Evolutionary conservation across 2,329 filamentous ascomycete genomes (phyloP), one percentile per base, ranked within the genome.

Genomic region (Fusarium avenaceum): DNA sequence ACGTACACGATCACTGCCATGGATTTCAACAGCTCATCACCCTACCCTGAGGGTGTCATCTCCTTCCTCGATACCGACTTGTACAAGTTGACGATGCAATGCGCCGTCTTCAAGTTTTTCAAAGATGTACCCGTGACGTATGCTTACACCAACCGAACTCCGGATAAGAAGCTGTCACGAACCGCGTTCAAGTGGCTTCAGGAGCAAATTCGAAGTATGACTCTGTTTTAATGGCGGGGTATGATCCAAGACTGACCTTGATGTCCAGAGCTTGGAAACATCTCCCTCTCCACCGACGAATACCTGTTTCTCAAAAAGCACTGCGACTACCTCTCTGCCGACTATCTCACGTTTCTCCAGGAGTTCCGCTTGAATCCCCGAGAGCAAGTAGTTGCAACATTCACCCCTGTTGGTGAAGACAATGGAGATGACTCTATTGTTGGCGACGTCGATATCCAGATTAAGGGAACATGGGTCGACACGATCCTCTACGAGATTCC

Each of bases 71-170:
- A 96, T 76, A 95, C 92, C 17, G 88, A 90, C 72, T 76, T 99
- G 64, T 99, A 97, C 87, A 99, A 99, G 81, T 82, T 99, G 80
- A 99, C 96, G 20, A 99, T 99, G 96, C 96, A 99, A 90, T 97
- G 92, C 77, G 94, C 94, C 65, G 91, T 98, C 69, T 87, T 96
- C 72, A 96, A 96, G 80, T 96, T 94, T 83, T 98, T 97, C 79
- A 91, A 91, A 33, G 85, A 94, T 59, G 83, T 89, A 73, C 87
- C 90, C 44, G 96, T 98, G 60, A 94, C 92, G 4, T 99, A 98
- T 77, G 89, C 92, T 62, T 97, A 96, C 81, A 98, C 94, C 51
- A 99, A 99, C 78, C 91, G 96, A 50, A 99, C 96, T 2, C 93
- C 93, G 9, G 89, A 97, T 65, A 97, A 97, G 89, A 94, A 94